Conservation (phyloP, 176 grass and related monocot genomes). For the Phoenix roebelenii region DNA sequence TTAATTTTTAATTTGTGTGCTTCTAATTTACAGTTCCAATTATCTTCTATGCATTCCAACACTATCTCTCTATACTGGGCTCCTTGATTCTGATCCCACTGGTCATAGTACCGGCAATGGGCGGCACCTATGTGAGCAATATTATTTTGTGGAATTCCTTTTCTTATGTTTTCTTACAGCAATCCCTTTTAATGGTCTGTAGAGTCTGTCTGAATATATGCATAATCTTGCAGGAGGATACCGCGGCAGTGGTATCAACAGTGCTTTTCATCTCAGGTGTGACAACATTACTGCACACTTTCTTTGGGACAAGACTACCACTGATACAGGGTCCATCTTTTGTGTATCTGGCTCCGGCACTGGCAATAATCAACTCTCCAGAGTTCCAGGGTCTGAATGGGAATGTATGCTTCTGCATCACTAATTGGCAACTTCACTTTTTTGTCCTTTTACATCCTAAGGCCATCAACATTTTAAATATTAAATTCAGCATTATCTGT, state of each 20-base stretch:
- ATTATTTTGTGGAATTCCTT: not conserved
- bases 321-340: constrained; percentile 93
- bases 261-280: constrained; percentile 72
- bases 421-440: not conserved
- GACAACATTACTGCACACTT: constrained; percentile 72
- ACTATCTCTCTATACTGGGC: constrained; percentile 94
- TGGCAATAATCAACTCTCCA: constrained; percentile 79
- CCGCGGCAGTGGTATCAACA: constrained; percentile 74
- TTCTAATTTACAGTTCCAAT: constrained; percentile 50
- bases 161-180: not conserved
- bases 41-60: constrained; percentile 60
- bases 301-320: constrained; percentile 74
- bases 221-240: constrained; percentile 56
- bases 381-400: constrained; percentile 82
- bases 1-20: too few relatives aligned
- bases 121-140: constrained; percentile 63
- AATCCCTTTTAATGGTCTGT: constrained; percentile 1
- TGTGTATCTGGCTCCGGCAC: constrained; percentile 82
- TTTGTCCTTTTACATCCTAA: too few relatives aligned
- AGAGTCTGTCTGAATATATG: not conserved
- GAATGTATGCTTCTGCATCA: constrained; percentile 51
- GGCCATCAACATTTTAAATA: too few relatives aligned
- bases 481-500: too few relatives aligned
- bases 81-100: constrained; percentile 86
- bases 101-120: constrained; percentile 86